Base-by-base conservation (phyloP, 129 eudicot genomes). In the Centrapalus pauciflorus region DNA sequence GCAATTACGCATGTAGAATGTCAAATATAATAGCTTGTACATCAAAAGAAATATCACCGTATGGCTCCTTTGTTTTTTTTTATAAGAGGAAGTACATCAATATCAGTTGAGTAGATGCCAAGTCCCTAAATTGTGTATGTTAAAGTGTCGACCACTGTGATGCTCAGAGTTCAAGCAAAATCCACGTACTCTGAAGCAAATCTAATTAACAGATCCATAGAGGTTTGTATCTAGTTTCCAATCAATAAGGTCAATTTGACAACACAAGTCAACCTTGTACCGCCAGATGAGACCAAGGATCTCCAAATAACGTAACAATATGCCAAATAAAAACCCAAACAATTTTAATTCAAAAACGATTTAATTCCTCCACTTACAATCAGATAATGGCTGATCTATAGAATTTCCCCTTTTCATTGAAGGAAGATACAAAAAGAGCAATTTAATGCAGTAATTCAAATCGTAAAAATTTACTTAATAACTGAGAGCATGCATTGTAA, bases 251-350 rank as follows among this genome's bases (percentile, higher is more conserved):
- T 72, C 61, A 69, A 55, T 40, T 69, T 25, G 8, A 55, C 65
- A 63, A 48, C 74, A 74, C 17, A 48, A 67, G 79, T 75, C 69
- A 75, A 75, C 17, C 49, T 66, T 25, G 16, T 35, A 30, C 73
- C 23, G 27, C 26, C 69, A 11, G 49, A 40, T 5, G n/a, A 40
- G n/a, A 2, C 1, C 56, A 52, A 64, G 32, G 73, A 74, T 66
- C 62, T 66, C 54, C 41, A 28, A 66, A 33, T 23, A 6, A 45
- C 56, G 41, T 32, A 66, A 56, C 60, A 66, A 55, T 41, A 61
- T 3, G 5, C 35, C 32, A 62, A 54, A 5, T 4, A 7, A 14
- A 52, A 55, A 27, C 57, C 73, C 67, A 30, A 40, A 56, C 34
- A 21, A 3, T 56, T 64, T 25, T 16, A 64, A 64, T 20, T 30